Evolutionary conservation across 1,139 yeast genomes (phyloP), one percentile per base, ranked within the genome.

Genomic region (Saccharomyces pastorianus): DNA sequence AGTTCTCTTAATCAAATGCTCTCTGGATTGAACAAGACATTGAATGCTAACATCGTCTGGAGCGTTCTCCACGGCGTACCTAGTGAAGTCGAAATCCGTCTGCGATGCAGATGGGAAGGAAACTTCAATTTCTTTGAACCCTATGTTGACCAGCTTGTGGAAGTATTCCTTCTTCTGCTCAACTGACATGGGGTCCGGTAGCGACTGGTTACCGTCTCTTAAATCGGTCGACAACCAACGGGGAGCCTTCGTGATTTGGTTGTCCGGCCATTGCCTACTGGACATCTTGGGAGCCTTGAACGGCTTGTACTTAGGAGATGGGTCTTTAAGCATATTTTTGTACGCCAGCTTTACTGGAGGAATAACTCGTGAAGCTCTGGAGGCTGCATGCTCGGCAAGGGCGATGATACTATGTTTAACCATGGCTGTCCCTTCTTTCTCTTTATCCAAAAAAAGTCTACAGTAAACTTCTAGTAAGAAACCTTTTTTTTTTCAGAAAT

Each of bases 41-140:
- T 93, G 98, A 68, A 93, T 87, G 56, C 84, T 80, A 25, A 93
- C 98, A 69, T 93, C 98, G 27, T 81, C 90, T 6, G 99, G 99
- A 29, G 96, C 96, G 58, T 83, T 83, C 68, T 88, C 96, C 46
- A 91, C 91, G 34, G 97, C 96, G 64, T 80, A 88, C 57, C 96
- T 80, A 34, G 98, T 93, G 75, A 93, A 93, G 70, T 93, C 98
- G 68, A 93, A 93, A 72, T 93, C 99, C 28, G 88, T 84, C 70
- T 91, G 98, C 3, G 96, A 88, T 2, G 98, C 98, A 27, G 96
- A 84, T 13, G 99, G 98, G 75, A 93, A 93, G 0, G 96, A 84
- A 17, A 93, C 98, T 73, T 93, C 99, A 60, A 93, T 93, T 73
- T 93, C 99, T 71, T 93, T 93, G 76, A 90, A 93, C 0, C 98